Base-by-base conservation (phyloP, 208 protist genomes). In the Trypanosoma scelopori region DNA sequence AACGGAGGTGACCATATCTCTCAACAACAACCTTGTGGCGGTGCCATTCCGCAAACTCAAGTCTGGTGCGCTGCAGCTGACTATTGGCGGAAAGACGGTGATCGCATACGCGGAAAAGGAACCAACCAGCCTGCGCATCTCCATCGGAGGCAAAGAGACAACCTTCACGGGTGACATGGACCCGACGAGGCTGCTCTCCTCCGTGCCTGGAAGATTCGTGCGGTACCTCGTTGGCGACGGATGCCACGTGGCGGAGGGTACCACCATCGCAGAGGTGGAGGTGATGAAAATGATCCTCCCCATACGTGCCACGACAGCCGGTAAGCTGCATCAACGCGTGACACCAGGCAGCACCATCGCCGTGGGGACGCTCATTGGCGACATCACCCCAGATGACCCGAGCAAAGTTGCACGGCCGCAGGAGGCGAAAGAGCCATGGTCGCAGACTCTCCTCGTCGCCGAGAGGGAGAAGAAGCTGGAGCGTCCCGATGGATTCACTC, bases 211-310 rank as follows among this genome's bases (percentile, higher is more conserved):
- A 58, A 98, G 98, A 60, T 80, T 99, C 3, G 93, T 99, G 18
- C 87, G 96, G 35, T 99, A 97, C 78, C 71, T 99, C 22, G 89
- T 98, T 35, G 74, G 76, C 23, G 91, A 99, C 52, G 95, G 93
- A 53, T 84, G 78, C 11, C 90, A 97, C 52, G 85, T 99, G 25
- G 80, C 76, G 49, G 87, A 89, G 52, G 86, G 82, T 48, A 71
- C 81, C 49, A 81, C 97, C 20, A 98, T 94, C 65, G 97, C 96
- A 15, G 97, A 99, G 74, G 84, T 98, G 43, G 97, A 99, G 72
- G 96, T 98, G n/a, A 99, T 99, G 98, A 99, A 99, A 82, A 99
- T 99, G 98, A 93, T 98, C 71, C 84, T 99, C 69, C 89, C 96
- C 22, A 58, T 99, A 11, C 77, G 88, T 12, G 83, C 84, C 6